Evolutionary conservation across 257 asterid genomes (phyloP).

Genomic region (Handroanthus guayacan): DNA sequence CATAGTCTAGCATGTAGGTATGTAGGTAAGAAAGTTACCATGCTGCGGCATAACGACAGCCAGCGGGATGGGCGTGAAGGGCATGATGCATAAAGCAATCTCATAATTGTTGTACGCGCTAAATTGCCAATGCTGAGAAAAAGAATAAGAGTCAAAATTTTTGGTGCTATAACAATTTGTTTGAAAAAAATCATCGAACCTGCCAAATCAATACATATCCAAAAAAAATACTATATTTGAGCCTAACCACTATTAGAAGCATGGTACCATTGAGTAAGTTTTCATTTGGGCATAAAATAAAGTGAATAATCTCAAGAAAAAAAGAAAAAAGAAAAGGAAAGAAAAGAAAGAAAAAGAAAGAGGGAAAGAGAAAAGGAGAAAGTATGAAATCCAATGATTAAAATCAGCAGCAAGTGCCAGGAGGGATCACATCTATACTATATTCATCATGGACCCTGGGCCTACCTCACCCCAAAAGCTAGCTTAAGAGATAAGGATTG

Average conservation of each 20-base stretch:
- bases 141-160: constrained; percentile 20
- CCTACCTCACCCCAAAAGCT: no score
- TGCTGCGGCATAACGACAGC: constrained; percentile 83
- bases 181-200: constrained; percentile 18
- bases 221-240: constrained; percentile 27
- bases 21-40: constrained; percentile 61
- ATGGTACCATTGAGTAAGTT: neutral
- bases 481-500: no score
- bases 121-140: constrained; percentile 79
- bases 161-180: neutral
- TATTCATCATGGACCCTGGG: no score
- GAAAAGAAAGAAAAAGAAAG: no score
- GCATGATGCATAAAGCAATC: constrained; percentile 89
- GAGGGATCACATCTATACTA: neutral
- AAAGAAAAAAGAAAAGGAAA: neutral
- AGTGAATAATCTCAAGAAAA: constrained; percentile 18
- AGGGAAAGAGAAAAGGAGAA: no score
- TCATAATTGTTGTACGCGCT: constrained; percentile 87
- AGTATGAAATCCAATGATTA: no score
- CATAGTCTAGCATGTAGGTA: constrained; percentile 28
- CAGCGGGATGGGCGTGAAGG: constrained; percentile 94
- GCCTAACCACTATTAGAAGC: constrained; percentile 16
- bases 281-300: constrained; percentile 1
- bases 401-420: neutral
- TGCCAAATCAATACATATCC: constrained; percentile 13